Percentiles rank a stretch among this genome's conserved stretches.
These are phyloP conservation scores for Ophiocordyceps camponoti-leonardi DNA, from an alignment of 2,329 filamentous ascomycete genomes.

Conservation along the genomic window DNA sequence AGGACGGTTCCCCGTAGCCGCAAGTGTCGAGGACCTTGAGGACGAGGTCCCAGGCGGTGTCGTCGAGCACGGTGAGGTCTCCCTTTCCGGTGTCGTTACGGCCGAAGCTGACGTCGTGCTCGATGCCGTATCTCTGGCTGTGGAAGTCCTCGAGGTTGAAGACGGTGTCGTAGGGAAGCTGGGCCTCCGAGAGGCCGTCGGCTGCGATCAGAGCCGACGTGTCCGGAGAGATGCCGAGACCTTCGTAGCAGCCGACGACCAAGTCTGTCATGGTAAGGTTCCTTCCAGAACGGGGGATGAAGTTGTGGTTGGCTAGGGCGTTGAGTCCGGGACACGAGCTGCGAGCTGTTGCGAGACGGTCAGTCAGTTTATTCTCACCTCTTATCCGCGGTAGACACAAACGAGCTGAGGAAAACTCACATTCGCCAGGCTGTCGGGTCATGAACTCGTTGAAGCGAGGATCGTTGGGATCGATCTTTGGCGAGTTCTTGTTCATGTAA, in stretches of 20 bases:
- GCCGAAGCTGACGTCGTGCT: not conserved
- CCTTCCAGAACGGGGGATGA: not conserved
- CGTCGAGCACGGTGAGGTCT: not conserved
- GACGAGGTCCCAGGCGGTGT: not conserved
- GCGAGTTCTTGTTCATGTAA: not conserved
- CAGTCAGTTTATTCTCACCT: not conserved
- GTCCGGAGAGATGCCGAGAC: not conserved
- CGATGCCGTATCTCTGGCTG: not conserved
- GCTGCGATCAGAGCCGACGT: not conserved
- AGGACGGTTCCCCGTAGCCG: not conserved
- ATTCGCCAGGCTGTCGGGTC: not conserved
- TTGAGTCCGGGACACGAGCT: not conserved
- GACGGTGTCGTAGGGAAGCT: not conserved
- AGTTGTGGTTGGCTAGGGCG: not conserved
- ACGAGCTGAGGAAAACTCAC: not conserved
- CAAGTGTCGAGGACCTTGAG: not conserved
- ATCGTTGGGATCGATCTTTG: not conserved
- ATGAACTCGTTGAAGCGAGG: not conserved
- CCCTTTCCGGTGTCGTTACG: not conserved
- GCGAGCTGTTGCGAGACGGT: not conserved
- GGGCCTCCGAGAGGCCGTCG: not conserved
- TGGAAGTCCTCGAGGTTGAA: not conserved
- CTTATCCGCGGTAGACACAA: too few species aligned
- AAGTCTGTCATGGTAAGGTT: not conserved
- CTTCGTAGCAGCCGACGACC: not conserved